Base-by-base conservation (phyloP, 2,329 filamentous ascomycete genomes). In the Juglanconis sp. region DNA sequence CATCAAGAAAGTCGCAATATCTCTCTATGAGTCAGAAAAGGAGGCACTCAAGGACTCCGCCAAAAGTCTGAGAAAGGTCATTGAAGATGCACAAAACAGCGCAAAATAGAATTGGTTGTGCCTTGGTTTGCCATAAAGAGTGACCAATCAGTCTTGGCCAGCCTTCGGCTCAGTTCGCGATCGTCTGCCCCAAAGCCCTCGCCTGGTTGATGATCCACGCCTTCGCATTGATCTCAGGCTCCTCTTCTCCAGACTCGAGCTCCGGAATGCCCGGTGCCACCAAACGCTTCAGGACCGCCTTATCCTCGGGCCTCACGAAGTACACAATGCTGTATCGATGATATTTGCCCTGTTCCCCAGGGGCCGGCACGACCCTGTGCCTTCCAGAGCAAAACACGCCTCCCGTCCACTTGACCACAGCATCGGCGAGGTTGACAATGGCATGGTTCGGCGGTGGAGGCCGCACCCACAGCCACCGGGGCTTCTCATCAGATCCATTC, bases 371-470 rank as follows among this genome's bases (percentile, higher is more conserved):
- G 11, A 74, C 72, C 1, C 72, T 66, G 64, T 74, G 73, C n/a
- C 73, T 65, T 49, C 70, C 71, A 36, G 66, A 69, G 34, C 69
- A 67, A 24, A 75, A 61, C 34, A 74, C 44, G 2, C 72, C 72
- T 42, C 66, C 65, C 1, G 70, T 71, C 47, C 71, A 74, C 47
- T 72, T 69, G 13, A 70, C 69, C 65, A 75, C 70, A 9, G 73
- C 70, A 50, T 76, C 74, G 0, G 73, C 74, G 0, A 75, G 64
- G 59, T 76, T 76, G 31, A 76, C 69, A 24, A 76, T 72, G 3
- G 69, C 71, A 11, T 63, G 61, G 54, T 70, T 69, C 4, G 71
- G 71, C 4, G 67, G 65, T 13, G 71, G 56, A 3, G 74, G 74
- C 38, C 68, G 67, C 0, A 76, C 72, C 56, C 71, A 76, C 3